Evolutionary conservation across 1,139 yeast species (phyloP), one percentile per base, ranked within the genome.

Genomic region (Starmera stellimalicola): DNA sequence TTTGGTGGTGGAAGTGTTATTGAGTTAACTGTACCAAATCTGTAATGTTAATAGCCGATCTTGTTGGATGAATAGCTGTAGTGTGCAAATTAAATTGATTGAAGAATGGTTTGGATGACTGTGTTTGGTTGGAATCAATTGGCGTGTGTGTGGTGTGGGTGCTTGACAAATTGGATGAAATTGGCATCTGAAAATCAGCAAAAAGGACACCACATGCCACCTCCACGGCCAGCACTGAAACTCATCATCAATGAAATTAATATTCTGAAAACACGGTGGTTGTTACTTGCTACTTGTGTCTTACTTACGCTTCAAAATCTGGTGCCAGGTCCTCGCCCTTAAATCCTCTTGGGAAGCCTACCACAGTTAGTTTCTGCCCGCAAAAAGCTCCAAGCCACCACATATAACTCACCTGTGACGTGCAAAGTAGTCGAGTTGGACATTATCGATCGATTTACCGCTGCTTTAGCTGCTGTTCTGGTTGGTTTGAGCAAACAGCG

Each of bases 1-100:
- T 78, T 68, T 37, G 84, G 79, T 35, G 84, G 83, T 25, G 84
- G 80, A 40, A 79, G 73, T 54, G 83, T 68, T 35, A 75, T 73
- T 33, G 78, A 60, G 43, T 22, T 22, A 8, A 22, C 11, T 5
- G 70, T 71, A 31, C 87, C 87, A 45, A 55, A 74, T 53, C 82
- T 75, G 33, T 25, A 41, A 37, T 39, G 27, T 26, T 16, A 25
- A 20, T 23, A 20, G n/a, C n/a, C n/a, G n/a, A 20, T 20, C 24
- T n/a, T 20, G 24, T 20, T 20, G n/a, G 10, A 10, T 20, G 24
- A 10, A n/a, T 10, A 20, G 24, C n/a, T 20, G 24, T 10, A 10
- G n/a, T 20, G 10, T 20, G 24, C 10, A 10, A n/a, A n/a, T n/a
- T n/a, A n/a, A 23, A 6, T 6, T 12, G 8, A n/a, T 23, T 23